These are phyloP conservation scores for Lasiodiplodia sp. DNA, from an alignment of 2,329 filamentous ascomycete species.

Conservation along the genomic window DNA sequence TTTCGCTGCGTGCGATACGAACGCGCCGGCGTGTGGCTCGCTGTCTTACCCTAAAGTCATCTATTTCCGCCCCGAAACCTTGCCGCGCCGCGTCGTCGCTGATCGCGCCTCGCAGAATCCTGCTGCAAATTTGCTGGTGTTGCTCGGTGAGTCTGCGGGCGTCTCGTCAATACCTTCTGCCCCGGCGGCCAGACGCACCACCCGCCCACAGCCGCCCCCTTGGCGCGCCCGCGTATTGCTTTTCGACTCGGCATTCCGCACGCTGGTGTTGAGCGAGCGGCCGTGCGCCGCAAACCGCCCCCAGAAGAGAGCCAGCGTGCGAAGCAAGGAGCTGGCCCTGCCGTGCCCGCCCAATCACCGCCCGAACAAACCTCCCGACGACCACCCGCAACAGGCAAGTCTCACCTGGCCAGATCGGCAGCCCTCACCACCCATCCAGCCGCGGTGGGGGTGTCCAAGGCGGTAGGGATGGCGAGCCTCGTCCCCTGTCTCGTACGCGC, in stretches of 20 bases:
- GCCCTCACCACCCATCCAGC: slow-evolving; percentile 15
- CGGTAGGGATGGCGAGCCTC: slow-evolving; percentile 26
- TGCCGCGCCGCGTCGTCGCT: slow-evolving; percentile 27
- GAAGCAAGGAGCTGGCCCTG: slow-evolving; percentile 23
- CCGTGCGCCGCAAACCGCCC: slow-evolving; percentile 14
- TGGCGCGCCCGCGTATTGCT: slow-evolving; percentile 20
- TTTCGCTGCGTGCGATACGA: slow-evolving; percentile 28
- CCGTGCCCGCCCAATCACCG: slow-evolving; percentile 15
- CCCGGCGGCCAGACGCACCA: slow-evolving; percentile 22
- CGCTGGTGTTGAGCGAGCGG: slow-evolving; percentile 20
- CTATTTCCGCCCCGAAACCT: slow-evolving; percentile 28
- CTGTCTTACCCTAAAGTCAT: slow-evolving; percentile 28
- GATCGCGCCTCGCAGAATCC: slow-evolving; percentile 28
- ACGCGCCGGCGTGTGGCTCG: slow-evolving; percentile 28
- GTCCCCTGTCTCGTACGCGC: slow-evolving; percentile 26
- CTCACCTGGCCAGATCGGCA: slow-evolving; percentile 25
- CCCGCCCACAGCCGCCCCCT: slow-evolving; percentile 23
- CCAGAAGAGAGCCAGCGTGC: neutral
- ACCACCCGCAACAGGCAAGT: slow-evolving; percentile 21
- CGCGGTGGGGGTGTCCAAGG: slow-evolving; percentile 2
- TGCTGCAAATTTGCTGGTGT: slow-evolving; percentile 29
- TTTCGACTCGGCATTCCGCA: slow-evolving; percentile 29
- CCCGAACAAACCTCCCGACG: slow-evolving; percentile 16
- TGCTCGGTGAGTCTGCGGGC: slow-evolving; percentile 25
- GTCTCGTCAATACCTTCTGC: slow-evolving; percentile 23